phyloP scores from a whole-genome alignment of 495 filamentous ascomycete genomes.

The Tetracladium setigerum region DNA sequence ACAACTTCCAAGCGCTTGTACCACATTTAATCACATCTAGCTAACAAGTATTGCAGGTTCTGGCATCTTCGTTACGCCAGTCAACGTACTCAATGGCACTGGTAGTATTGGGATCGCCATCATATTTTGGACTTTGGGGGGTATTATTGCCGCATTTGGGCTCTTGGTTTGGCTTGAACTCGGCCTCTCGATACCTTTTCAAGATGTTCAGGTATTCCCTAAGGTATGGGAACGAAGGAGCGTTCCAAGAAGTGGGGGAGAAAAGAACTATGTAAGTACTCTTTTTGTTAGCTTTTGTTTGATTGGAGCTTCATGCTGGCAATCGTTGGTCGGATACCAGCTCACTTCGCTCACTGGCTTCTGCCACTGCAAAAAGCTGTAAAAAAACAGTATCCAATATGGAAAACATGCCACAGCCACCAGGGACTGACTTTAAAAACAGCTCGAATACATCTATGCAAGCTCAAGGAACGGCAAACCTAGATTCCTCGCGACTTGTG shows the following conservation, averaged over 20 bases:
- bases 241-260: constrained; percentile 15
- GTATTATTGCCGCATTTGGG: constrained; percentile 5
- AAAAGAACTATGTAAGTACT: constrained; percentile 15
- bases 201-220: neutral
- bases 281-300: too few species aligned
- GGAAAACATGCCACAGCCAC: too few species aligned
- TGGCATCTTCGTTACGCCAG: constrained; percentile 10
- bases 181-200: constrained; percentile 9
- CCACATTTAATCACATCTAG: neutral
- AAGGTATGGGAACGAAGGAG: constrained; percentile 1
- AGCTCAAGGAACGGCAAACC: constrained; percentile 4
- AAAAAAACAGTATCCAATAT: too few species aligned
- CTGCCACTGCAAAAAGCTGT: too few species aligned
- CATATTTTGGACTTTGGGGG: constrained; percentile 9
- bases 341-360: too few species aligned
- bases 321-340: too few species aligned
- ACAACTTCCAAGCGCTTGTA: neutral
- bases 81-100: constrained; percentile 10
- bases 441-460: constrained; percentile 13
- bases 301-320: neutral
- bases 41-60: constrained; percentile 1
- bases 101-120: constrained; percentile 11
- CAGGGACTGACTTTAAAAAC: too few species aligned
- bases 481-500: constrained; percentile 29
- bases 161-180: constrained; percentile 6